Conservation (phyloP, 2,329 filamentous ascomycete genomes). For the Paramyrothecium sp. region DNA sequence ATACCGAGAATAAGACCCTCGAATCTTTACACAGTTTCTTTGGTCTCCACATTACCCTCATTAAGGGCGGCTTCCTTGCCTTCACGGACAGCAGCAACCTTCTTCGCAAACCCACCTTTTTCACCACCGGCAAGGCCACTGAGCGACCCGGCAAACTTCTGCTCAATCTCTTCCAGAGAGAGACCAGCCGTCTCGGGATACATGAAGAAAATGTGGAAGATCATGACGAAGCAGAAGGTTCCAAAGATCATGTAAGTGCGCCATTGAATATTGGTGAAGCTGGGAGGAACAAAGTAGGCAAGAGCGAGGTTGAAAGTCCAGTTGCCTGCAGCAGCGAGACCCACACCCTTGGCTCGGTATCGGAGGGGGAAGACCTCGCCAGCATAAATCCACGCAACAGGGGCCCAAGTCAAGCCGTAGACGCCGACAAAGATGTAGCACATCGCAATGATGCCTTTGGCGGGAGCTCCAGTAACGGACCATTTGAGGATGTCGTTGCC, state of each 20-base stretch:
- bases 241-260: slow-evolving; percentile 45
- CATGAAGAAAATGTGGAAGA: slow-evolving; percentile 45
- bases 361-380: slow-evolving; percentile 53
- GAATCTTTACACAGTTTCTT: not conserved
- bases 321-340: slow-evolving; percentile 46
- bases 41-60: not conserved
- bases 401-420: slow-evolving; percentile 42
- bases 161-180: slow-evolving; percentile 1
- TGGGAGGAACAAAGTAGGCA: slow-evolving; percentile 35
- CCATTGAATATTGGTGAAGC: slow-evolving; percentile 44
- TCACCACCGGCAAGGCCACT: not conserved
- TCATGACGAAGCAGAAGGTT: slow-evolving; percentile 40
- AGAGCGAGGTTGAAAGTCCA: slow-evolving; percentile 40
- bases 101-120: not conserved
- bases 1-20: too few relatives aligned
- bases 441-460: slow-evolving; percentile 49
- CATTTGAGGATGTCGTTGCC: slow-evolving; percentile 46
- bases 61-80: not conserved
- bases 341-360: slow-evolving; percentile 52
- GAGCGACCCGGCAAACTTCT: not conserved
- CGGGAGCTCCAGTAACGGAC: slow-evolving; percentile 40
- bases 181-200: slow-evolving; percentile 54
- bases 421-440: slow-evolving; percentile 45
- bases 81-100: not conserved
- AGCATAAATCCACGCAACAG: slow-evolving; percentile 54